These are phyloP conservation scores for Metschnikowia chrysomelidarum DNA, from an alignment of 805 yeast species.

Conservation along the genomic window DNA sequence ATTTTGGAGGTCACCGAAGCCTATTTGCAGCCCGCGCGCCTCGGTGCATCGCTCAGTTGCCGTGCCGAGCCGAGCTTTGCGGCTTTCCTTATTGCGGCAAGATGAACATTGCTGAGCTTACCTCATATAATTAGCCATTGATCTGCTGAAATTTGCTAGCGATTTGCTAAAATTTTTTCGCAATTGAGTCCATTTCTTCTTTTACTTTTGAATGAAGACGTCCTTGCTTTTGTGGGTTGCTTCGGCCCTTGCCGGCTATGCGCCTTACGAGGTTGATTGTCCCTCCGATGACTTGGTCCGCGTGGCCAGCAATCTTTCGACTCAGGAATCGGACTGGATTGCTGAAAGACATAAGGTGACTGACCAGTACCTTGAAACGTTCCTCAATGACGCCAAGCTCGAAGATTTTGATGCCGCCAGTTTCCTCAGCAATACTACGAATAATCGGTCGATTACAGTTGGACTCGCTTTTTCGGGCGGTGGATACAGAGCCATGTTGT, in stretches of 20 bases:
- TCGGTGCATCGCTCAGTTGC: too few species aligned
- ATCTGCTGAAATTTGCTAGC: too few species aligned
- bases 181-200: too few species aligned
- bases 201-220: too few species aligned
- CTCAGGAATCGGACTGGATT: constrained; percentile 17
- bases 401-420: constrained; percentile 46
- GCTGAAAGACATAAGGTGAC: constrained; percentile 35
- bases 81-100: too few species aligned
- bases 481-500: constrained; percentile 86
- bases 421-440: constrained; percentile 35
- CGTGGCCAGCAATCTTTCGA: constrained; percentile 12
- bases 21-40: too few species aligned
- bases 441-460: constrained; percentile 43
- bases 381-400: constrained; percentile 45
- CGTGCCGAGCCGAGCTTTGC: too few species aligned
- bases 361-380: constrained; percentile 43
- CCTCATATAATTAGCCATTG: too few species aligned
- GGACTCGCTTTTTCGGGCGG: constrained; percentile 76
- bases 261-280: constrained; percentile 18
- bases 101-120: too few species aligned
- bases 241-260: constrained; percentile 19
- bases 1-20: too few species aligned
- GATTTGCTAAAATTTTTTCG: too few species aligned
- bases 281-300: constrained; percentile 17
- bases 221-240: constrained; percentile 12